Evolutionary conservation across 805 yeast genomes (phyloP).

Genomic region (Barnettozyma botsteinii): DNA sequence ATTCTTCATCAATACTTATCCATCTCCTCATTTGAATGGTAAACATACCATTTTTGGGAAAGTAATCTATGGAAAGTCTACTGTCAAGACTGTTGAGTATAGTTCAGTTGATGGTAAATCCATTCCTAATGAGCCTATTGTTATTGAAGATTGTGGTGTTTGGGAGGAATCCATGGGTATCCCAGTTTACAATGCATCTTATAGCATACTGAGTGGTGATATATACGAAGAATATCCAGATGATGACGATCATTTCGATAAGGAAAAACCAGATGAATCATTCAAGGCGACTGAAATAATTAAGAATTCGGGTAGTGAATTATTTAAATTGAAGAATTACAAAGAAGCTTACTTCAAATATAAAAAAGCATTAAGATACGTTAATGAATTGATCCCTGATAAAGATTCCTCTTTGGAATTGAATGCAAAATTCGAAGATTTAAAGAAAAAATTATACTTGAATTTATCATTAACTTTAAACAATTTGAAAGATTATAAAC

Average conservation of each 20-base stretch:
- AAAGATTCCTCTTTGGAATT: conserved; percentile 51
- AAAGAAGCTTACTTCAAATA: conserved; percentile 57
- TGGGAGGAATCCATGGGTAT: conserved; percentile 50
- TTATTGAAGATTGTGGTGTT: conserved; percentile 53
- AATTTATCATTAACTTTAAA: conserved; percentile 55
- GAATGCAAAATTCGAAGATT: conserved; percentile 40
- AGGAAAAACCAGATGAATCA: conserved; percentile 49
- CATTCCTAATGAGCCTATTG: conserved; percentile 34
- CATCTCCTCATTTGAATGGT: conserved; percentile 69
- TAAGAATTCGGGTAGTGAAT: conserved; percentile 59
- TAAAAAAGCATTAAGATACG: conserved; percentile 58
- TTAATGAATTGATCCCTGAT: conserved; percentile 70
- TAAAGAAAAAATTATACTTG: conserved; percentile 36
- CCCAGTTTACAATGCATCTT: conserved; percentile 61
- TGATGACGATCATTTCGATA: conserved; percentile 56
- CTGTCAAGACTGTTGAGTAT: conserved; percentile 59
- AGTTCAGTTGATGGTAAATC: conserved; percentile 41
- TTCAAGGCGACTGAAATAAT: conserved; percentile 47
- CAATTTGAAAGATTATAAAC: conserved; percentile 43
- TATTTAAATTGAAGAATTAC: conserved; percentile 49
- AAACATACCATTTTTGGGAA: conserved; percentile 76
- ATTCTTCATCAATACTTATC: conserved; percentile 64
- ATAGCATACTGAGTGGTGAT: conserved; percentile 60
- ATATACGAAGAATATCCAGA: conserved; percentile 73
- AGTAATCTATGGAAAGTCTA: conserved; percentile 62